Evolutionary conservation across 495 filamentous ascomycete genomes (phyloP), one percentile per base, ranked within the genome.

Genomic region (Aspergillus cavernicola): DNA sequence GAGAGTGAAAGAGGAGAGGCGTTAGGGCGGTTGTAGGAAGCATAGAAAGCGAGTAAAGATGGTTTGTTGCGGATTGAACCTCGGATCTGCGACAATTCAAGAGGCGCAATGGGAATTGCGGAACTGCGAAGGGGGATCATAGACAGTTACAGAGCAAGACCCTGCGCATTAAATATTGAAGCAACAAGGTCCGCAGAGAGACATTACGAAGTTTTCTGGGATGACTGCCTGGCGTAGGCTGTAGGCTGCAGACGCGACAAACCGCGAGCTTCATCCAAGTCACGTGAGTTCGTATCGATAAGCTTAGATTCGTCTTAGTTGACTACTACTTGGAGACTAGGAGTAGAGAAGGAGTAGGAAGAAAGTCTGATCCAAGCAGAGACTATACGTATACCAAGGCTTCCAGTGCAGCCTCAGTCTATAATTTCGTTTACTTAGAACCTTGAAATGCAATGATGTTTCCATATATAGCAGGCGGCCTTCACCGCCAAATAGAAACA

Each of bases 251-350:
- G 26, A 68, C 69, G 71, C 58, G 69, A 69, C 65, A 58, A 65
- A 66, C 71, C 71, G 69, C 71, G 71, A 58, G 43, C 52, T 56
- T 9, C 19, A 53, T 50, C 51, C 50, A 8, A 26, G 50, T 71
- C 71, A 72, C 68, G 66, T 72, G 71, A 9, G 4, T 8, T 7
- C 6, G 12, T 47, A 54, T 33, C 40, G 41, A 57, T 52, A 52
- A 52, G 48, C 24, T n/a, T n/a, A n/a, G n/a, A n/a, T n/a, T n/a
- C n/a, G n/a, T n/a, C n/a, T n/a, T n/a, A n/a, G n/a, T n/a, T n/a
- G n/a, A n/a, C n/a, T n/a, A n/a, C n/a, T n/a, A n/a, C n/a, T n/a
- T n/a, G n/a, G n/a, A n/a, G n/a, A n/a, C n/a, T n/a, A n/a, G n/a
- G n/a, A n/a, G n/a, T n/a, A n/a, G n/a, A n/a, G n/a, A n/a, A n/a